These are phyloP conservation scores for Batrachochytrium dendrobatidis DNA, from an alignment of 371 early-diverging fungal genomes.

Conservation along the genomic window DNA sequence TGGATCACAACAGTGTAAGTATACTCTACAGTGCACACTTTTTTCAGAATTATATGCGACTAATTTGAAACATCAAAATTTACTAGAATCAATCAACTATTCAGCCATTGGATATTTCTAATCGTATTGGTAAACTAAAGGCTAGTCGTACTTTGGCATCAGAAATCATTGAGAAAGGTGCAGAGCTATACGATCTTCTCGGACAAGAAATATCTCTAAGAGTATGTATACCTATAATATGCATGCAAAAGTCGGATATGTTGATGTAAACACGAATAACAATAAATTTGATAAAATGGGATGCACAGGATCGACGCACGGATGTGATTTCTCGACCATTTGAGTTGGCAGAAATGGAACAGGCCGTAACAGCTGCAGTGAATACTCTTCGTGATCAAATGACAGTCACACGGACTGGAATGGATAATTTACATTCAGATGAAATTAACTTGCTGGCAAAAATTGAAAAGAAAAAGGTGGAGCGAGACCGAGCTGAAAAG, in stretches of 20 bases:
- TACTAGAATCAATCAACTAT: not conserved
- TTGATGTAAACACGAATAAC: not conserved
- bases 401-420: constrained; percentile 9
- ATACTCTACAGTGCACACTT: too few species aligned
- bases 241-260: not conserved
- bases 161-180: constrained; percentile 37
- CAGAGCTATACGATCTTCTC: constrained; percentile 35
- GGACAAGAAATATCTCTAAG: constrained; percentile 29
- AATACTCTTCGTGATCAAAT: constrained; percentile 19
- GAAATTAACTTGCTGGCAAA: constrained; percentile 39
- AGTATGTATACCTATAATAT: constrained; percentile 8
- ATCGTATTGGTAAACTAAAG: constrained; percentile 29
- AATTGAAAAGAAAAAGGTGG: constrained; percentile 39
- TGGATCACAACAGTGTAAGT: constrained; percentile 14
- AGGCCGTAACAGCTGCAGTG: constrained; percentile 26
- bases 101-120: constrained; percentile 31
- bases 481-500: constrained; percentile 42
- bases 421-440: constrained; percentile 34
- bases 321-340: constrained; percentile 35
- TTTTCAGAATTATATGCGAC: not conserved
- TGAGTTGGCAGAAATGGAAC: constrained; percentile 32
- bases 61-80: not conserved
- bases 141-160: constrained; percentile 31
- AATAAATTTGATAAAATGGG: not conserved
- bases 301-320: constrained; percentile 28